These are phyloP conservation scores for Pythium aquatile DNA, from an alignment of 352 stramenopile genomes.

Conservation along the genomic window DNA sequence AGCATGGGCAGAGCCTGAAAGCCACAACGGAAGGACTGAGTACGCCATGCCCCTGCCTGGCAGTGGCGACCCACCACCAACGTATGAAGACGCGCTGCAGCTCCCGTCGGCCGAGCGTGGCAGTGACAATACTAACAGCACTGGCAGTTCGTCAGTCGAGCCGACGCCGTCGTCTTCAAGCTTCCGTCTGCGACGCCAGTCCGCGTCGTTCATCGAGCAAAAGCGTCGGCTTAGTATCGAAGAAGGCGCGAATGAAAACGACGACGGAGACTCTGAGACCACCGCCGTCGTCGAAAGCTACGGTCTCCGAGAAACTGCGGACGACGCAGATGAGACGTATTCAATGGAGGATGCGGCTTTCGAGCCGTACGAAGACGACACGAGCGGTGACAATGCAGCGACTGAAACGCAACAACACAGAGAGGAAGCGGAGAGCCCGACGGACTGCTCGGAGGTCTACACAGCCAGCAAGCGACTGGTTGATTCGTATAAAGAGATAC, in stretches of 20 bases:
- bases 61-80: conserved; percentile 8
- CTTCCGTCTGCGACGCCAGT: not conserved
- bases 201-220: conserved; percentile 5
- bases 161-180: not conserved
- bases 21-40: not conserved
- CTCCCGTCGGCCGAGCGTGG: not conserved
- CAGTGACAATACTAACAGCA: not conserved
- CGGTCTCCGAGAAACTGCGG: not conserved
- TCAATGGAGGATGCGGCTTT: conserved; percentile 37
- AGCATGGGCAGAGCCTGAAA: not conserved
- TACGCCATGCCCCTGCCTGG: not conserved
- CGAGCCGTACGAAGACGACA: conserved; percentile 34
- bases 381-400: not conserved
- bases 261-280: conserved; percentile 9
- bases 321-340: conserved; percentile 29
- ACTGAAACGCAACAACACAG: not conserved
- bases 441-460: not conserved
- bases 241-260: conserved; percentile 14
- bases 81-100: conserved; percentile 16
- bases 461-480: not conserved
- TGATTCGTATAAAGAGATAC: not conserved
- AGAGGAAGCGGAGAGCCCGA: not conserved
- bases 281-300: not conserved
- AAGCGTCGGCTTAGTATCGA: conserved; percentile 18
- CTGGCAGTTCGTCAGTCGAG: not conserved